These are phyloP conservation scores for Fusarium hainanense DNA, from an alignment of 2,329 filamentous ascomycete species.

Conservation along the genomic window DNA sequence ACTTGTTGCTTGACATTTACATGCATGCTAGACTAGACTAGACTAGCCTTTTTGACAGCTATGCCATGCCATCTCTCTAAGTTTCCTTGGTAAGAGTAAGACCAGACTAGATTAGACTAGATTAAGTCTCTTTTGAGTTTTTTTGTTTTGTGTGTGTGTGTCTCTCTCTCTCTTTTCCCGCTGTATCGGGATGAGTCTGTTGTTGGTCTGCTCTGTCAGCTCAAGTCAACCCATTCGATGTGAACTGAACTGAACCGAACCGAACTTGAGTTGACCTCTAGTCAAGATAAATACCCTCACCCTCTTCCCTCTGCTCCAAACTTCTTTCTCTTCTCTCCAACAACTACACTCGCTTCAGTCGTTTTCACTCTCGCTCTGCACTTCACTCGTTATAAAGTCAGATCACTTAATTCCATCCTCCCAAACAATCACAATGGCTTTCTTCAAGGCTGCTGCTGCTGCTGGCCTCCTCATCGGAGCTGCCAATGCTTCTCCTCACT, in stretches of 20 bases:
- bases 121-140: background rate
- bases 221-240: background rate
- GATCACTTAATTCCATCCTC: background rate
- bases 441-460: conserved; percentile 25
- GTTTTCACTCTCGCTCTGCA: conserved; percentile 30
- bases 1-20: background rate
- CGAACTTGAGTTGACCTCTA: background rate
- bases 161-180: background rate
- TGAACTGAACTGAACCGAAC: background rate
- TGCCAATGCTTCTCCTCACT: conserved; percentile 23
- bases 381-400: conserved; percentile 30
- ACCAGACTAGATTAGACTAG: conserved; percentile 8
- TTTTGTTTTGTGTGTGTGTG: background rate
- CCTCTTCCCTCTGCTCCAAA: conserved; percentile 2
- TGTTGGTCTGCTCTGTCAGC: background rate
- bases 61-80: background rate
- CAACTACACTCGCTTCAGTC: conserved; percentile 39
- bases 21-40: background rate
- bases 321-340: background rate
- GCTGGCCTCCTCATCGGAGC: conserved; percentile 36
- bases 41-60: background rate
- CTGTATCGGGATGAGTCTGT: background rate
- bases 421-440: conserved; percentile 28
- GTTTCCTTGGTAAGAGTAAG: background rate
- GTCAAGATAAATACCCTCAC: conserved; percentile 31